These are phyloP conservation scores for Trebouxia gelatinosa DNA, from an alignment of 163 green algal genomes.

Conservation along the genomic window DNA sequence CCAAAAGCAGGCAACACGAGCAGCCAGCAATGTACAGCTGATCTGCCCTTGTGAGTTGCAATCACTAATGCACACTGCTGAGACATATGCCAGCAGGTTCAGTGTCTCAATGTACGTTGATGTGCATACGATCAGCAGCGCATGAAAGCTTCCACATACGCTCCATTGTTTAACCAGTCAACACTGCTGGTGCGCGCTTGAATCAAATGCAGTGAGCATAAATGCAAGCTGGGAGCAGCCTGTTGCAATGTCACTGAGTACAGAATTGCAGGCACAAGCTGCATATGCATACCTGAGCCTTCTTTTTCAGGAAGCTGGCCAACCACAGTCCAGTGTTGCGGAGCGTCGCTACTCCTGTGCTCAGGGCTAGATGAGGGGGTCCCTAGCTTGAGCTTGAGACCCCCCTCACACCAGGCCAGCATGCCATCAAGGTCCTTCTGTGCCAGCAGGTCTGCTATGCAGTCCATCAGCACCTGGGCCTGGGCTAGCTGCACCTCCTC, in stretches of 20 bases:
- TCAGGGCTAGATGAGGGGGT: background rate
- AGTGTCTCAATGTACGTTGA: no score
- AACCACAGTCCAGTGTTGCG: background rate
- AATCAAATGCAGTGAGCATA: background rate
- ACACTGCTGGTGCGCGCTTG: background rate
- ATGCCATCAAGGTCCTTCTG: slow-evolving; percentile 24
- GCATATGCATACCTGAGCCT: background rate
- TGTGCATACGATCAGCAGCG: no score
- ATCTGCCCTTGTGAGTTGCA: background rate
- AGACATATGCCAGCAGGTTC: no score
- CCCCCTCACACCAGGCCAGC: slow-evolving; percentile 5
- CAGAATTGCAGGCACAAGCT: no score
- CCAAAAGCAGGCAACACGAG: background rate
- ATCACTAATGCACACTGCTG: background rate
- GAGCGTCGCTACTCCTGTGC: background rate
- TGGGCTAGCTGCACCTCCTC: slow-evolving; percentile 12
- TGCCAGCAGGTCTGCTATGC: slow-evolving; percentile 37
- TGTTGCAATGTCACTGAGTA: no score
- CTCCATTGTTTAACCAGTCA: background rate
- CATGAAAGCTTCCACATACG: background rate
- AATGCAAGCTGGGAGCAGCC: background rate
- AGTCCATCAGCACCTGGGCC: slow-evolving; percentile 44
- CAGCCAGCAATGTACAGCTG: background rate
- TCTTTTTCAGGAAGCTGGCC: slow-evolving; percentile 4
- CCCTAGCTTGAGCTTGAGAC: slow-evolving; percentile 19